Conservation (phyloP, 2,329 filamentous ascomycete genomes). For the Colletotrichum tofieldiae region DNA sequence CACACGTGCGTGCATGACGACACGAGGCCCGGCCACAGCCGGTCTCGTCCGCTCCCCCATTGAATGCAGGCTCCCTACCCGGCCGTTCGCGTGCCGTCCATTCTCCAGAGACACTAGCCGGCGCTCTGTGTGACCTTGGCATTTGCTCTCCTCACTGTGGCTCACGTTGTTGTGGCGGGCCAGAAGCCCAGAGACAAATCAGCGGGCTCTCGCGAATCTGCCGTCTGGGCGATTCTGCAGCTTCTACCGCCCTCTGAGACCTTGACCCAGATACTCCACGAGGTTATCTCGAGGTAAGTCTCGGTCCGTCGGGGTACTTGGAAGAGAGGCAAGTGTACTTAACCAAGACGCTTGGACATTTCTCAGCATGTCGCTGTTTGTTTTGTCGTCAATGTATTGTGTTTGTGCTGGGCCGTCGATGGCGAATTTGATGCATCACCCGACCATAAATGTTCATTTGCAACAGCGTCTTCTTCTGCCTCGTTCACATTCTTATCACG, state of each 20-base stretch:
- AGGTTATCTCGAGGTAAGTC: constrained; percentile 1
- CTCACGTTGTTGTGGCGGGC: background rate
- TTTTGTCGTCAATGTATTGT: background rate
- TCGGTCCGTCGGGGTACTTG: background rate
- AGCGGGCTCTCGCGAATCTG: background rate
- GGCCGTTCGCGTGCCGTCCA: background rate
- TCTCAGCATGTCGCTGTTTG: background rate
- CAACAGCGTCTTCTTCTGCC: background rate
- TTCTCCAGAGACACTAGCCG: background rate
- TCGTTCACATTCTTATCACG: background rate
- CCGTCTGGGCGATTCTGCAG: constrained; percentile 10
- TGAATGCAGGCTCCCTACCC: background rate
- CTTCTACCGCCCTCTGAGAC: constrained; percentile 14
- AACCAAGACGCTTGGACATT: background rate
- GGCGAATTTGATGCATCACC: background rate
- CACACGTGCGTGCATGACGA: background rate
- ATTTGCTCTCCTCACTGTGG: background rate
- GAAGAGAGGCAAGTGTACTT: background rate
- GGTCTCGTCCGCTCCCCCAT: background rate
- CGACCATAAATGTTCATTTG: background rate
- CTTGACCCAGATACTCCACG: background rate
- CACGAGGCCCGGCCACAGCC: background rate
- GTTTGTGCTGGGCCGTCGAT: background rate
- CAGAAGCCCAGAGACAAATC: constrained; percentile 1
- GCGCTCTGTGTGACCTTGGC: background rate